Evolutionary conservation across 2,329 filamentous ascomycete genomes (phyloP), one percentile per base, ranked within the genome.

Genomic region (Gnomoniopsis sp.): DNA sequence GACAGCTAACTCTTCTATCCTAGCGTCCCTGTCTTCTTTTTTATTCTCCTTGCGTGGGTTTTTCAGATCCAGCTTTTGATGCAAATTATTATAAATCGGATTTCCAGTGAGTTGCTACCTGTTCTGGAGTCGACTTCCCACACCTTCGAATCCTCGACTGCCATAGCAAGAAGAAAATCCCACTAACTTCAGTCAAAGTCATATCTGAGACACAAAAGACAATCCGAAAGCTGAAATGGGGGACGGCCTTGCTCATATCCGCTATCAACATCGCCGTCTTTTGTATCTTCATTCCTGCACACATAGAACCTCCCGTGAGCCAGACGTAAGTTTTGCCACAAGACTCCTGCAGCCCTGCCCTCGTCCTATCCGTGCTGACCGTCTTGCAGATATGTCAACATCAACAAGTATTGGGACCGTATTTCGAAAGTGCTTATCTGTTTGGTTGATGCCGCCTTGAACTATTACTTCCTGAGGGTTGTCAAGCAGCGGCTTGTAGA

Each of bases 81-180:
- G 69, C 79, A 83, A 63, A 83, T 84, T 50, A 81, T 83, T 62
- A 77, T 82, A 66, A 83, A 83, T 63, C 75, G 81, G 55, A 77
- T 82, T 21, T 72, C 75, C 0, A 73, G 38, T 41, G n/a, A 41
- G 38, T 41, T n/a, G 38, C 4, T 41, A 6, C 38, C 38, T 41
- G 6, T 12, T 15, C 14, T 15, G 38, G 6, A 41, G 38, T 15
- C 12, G 6, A n/a, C 3, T 6, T 15, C 38, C 38, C 38, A 41
- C 38, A 41, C 12, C 3, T 15, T n/a, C n/a, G n/a, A n/a, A 41
- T 15, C 12, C 3, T 41, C 12, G 4, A 41, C 3, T 30, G 26
- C 4, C 26, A 3, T 41, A 6, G n/a, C 38, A 15, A 41, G 14
- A 41, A 15, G 14, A 3, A 41, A 4, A 41, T 12, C 38, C 26